Conservation (phyloP, 805 yeast genomes). For the Yamadazyma nakazawae region DNA sequence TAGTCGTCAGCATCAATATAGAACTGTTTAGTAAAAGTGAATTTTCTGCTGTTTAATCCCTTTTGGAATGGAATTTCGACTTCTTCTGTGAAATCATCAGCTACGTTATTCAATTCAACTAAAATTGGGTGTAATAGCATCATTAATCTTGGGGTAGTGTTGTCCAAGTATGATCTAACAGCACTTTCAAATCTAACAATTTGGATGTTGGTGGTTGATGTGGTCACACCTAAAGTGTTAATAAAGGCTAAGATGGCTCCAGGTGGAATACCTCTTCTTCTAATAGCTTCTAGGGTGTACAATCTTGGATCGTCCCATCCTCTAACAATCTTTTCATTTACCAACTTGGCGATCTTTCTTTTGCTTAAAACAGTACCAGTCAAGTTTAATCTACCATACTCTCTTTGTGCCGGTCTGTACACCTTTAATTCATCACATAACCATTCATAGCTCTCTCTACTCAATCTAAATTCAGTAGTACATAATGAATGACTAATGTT, state of each 20-base stretch:
- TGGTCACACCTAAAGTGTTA: constrained; percentile 95
- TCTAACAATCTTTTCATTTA: constrained; percentile 74
- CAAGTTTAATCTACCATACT: constrained; percentile 92
- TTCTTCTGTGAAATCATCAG: constrained; percentile 64
- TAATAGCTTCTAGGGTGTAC: constrained; percentile 89
- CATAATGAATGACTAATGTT: constrained; percentile 94
- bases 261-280: constrained; percentile 98
- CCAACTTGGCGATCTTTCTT: constrained; percentile 92
- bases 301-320: constrained; percentile 99
- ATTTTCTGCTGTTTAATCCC: constrained; percentile 64
- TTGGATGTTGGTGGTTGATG: constrained; percentile 89
- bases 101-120: constrained; percentile 75
- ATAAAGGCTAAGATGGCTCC: constrained; percentile 93
- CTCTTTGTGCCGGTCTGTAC: constrained; percentile 98
- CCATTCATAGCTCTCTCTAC: constrained; percentile 98
- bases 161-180: constrained; percentile 82
- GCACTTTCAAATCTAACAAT: constrained; percentile 85
- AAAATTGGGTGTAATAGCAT: constrained; percentile 84
- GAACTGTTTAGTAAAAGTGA: constrained; percentile 72
- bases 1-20: constrained; percentile 90
- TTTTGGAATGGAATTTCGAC: constrained; percentile 88
- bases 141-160: constrained; percentile 92
- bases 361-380: constrained; percentile 94
- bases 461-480: constrained; percentile 89
- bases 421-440: constrained; percentile 92